These are phyloP conservation scores for Fragaria nilgerrensis DNA, from an alignment of 306 rosid species.

Conservation along the genomic window DNA sequence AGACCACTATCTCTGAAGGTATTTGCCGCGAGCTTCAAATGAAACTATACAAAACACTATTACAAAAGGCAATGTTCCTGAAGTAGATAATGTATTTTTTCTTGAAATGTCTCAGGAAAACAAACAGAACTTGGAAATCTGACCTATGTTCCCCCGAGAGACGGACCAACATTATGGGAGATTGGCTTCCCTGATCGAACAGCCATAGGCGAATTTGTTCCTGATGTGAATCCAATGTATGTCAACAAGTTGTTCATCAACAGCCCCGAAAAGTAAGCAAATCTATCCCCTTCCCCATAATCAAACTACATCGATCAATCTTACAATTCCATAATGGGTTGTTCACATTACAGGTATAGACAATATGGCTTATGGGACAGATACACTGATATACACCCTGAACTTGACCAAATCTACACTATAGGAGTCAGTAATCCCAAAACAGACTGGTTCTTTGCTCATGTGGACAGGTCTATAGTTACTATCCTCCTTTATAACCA, in stretches of 20 bases:
- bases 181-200: slow-evolving; percentile 48
- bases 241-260: slow-evolving; percentile 42
- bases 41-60: not conserved
- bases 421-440: slow-evolving; percentile 38
- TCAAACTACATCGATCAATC: not conserved
- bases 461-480: slow-evolving; percentile 35
- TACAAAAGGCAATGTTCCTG: not conserved
- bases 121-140: slow-evolving; percentile 33
- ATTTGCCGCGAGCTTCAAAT: not conserved
- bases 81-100: not conserved
- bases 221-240: slow-evolving; percentile 46
- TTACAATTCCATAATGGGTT: not conserved
- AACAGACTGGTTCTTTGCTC: slow-evolving; percentile 51
- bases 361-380: slow-evolving; percentile 53
- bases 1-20: slow-evolving; percentile 31
- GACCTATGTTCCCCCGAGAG: slow-evolving; percentile 38
- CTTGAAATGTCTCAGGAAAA: slow-evolving; percentile 19
- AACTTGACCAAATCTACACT: slow-evolving; percentile 34
- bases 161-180: slow-evolving; percentile 49
- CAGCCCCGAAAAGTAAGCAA: slow-evolving; percentile 45
- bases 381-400: slow-evolving; percentile 39
- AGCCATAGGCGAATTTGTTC: slow-evolving; percentile 39
- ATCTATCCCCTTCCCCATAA: not conserved
- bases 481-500: not conserved
- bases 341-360: slow-evolving; percentile 33